phyloP scores from a whole-genome alignment of 352 stramenopile genomes.

The Stephanocyclus meneghinianus region DNA sequence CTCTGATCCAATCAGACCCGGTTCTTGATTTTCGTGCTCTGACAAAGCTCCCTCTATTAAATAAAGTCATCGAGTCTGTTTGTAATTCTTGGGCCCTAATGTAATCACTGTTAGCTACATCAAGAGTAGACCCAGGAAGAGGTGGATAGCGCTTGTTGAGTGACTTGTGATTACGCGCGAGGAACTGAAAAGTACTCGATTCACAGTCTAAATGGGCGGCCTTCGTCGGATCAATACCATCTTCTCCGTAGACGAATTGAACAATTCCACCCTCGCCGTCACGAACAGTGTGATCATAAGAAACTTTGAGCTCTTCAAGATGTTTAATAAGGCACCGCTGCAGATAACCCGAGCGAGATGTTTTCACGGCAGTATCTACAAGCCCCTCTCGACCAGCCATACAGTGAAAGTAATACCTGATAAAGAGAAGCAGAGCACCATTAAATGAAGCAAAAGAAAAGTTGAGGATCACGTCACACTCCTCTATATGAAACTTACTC shows the following conservation, averaged over 20 bases:
- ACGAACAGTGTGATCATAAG: constrained; percentile 98
- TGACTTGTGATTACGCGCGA: constrained; percentile 94
- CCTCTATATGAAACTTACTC: constrained; percentile 84
- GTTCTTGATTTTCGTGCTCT: constrained; percentile 63
- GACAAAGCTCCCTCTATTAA: constrained; percentile 66
- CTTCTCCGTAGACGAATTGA: constrained; percentile 99
- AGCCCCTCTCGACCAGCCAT: constrained; percentile 98
- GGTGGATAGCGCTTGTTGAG: constrained; percentile 90
- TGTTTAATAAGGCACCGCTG: constrained; percentile 99
- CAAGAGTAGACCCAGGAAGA: constrained; percentile 62
- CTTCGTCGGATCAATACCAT: constrained; percentile 96
- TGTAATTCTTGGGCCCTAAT: constrained; percentile 39
- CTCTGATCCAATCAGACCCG: constrained; percentile 66
- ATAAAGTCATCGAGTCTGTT: constrained; percentile 18
- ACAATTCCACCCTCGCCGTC: constrained; percentile 96
- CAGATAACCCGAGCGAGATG: constrained; percentile 97
- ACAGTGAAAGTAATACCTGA: constrained; percentile 97
- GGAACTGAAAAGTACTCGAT: constrained; percentile 89
- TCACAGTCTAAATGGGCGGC: constrained; percentile 92
- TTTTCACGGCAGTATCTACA: constrained; percentile 99
- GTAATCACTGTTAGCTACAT: constrained; percentile 62
- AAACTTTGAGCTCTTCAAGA: constrained; percentile 95
- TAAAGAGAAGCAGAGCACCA: background rate
- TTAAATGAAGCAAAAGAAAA: too few species aligned
- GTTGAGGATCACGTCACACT: background rate